A percentile compares a stretch with the other conserved stretches of the same genome.
Evolutionary conservation across 768 basidiomycete genomes (phyloP).

Genomic region (Amanita subjunquillea): DNA sequence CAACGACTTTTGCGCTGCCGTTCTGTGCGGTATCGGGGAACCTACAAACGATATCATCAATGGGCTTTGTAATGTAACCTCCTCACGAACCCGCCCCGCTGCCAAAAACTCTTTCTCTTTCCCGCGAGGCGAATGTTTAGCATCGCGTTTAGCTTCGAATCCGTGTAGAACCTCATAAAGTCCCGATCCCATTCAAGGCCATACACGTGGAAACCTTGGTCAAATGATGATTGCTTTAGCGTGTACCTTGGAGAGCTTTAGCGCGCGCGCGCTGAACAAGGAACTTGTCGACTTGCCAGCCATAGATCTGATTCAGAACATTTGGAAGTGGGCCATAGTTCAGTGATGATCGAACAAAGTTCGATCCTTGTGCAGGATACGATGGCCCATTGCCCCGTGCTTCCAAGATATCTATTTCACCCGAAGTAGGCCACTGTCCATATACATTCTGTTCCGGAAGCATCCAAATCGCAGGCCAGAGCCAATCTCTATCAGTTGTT

Average conservation of each 20-base stretch:
- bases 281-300: constrained; percentile 52
- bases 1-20: constrained; percentile 41
- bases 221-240: constrained; percentile 39
- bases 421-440: constrained; percentile 50
- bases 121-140: constrained; percentile 47
- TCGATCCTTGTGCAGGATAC: constrained; percentile 47
- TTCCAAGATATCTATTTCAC: constrained; percentile 51
- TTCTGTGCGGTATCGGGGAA: constrained; percentile 59
- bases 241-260: constrained; percentile 15
- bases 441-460: constrained; percentile 54
- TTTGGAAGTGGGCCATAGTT: constrained; percentile 54
- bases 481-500: constrained; percentile 36
- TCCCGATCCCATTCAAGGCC: constrained; percentile 66
- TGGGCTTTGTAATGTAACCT: constrained; percentile 16
- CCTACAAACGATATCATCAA: constrained; percentile 20
- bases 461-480: constrained; percentile 74
- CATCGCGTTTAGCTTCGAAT: constrained; percentile 55
- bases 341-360: constrained; percentile 49
- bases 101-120: constrained; percentile 53
- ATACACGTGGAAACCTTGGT: constrained; percentile 60
- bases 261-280: constrained; percentile 25
- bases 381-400: constrained; percentile 47
- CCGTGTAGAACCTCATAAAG: constrained; percentile 71
- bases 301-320: constrained; percentile 43
- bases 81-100: constrained; percentile 31